A percentile compares a stretch with the other conserved stretches of the same genome.
These are phyloP conservation scores for Crotalaria pallida DNA, from an alignment of 306 rosid genomes.

Conservation along the genomic window DNA sequence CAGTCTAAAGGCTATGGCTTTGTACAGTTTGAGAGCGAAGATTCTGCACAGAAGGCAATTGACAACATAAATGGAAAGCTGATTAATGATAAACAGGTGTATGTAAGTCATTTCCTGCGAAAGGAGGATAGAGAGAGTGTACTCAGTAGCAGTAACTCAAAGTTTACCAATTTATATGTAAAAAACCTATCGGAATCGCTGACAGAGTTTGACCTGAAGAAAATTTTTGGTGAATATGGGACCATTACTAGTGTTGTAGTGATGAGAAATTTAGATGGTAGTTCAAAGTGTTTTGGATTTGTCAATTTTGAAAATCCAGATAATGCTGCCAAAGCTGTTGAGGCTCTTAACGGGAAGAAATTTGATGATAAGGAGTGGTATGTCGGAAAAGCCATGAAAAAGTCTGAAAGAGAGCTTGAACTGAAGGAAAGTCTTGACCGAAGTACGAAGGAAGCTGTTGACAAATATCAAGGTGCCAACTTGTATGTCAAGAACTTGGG, in stretches of 20 bases:
- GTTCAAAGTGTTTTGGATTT: conserved; percentile 56
- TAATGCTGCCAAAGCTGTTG: conserved; percentile 48
- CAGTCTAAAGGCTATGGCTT: conserved; percentile 40
- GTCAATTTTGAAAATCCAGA: conserved; percentile 43
- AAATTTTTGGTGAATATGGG: conserved; percentile 26
- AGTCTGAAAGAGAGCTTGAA: conserved; percentile 43
- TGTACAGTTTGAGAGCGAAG: conserved; percentile 55
- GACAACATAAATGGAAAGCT: conserved; percentile 45
- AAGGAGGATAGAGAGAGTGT: conserved; percentile 43
- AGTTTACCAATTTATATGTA: conserved; percentile 39
- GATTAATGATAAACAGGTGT: conserved; percentile 41
- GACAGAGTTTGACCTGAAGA: conserved; percentile 39
- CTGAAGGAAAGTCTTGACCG: conserved; percentile 36
- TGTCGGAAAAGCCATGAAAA: conserved; percentile 49
- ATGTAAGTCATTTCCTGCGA: conserved; percentile 39
- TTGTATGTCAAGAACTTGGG: conserved; percentile 53
- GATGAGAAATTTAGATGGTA: conserved; percentile 44
- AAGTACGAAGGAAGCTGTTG: conserved; percentile 36
- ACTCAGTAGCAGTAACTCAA: background rate
- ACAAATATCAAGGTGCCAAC: conserved; percentile 37
- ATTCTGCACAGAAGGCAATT: conserved; percentile 45
- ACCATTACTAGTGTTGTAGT: conserved; percentile 30
- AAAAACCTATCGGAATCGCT: conserved; percentile 34
- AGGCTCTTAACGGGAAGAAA: conserved; percentile 37
- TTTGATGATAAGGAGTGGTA: conserved; percentile 49